Conservation (phyloP, 208 protist genomes). For the Acanthamoeba divionensis region DNA sequence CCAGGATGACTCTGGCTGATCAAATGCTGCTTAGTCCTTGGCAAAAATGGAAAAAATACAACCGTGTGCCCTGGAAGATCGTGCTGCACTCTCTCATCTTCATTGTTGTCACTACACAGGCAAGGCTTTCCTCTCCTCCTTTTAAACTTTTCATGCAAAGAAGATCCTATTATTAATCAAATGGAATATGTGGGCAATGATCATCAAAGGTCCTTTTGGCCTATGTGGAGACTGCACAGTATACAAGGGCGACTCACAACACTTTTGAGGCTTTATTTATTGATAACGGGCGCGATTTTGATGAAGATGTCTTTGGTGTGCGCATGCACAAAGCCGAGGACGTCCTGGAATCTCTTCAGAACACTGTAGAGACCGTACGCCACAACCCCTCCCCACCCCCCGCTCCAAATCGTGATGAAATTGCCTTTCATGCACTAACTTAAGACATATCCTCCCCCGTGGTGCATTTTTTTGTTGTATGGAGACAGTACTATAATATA, state of each 20-base stretch:
- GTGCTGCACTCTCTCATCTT: slow-evolving; percentile 51
- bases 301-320: neutral
- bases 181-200: neutral
- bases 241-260: slow-evolving; percentile 4
- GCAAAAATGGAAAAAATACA: slow-evolving; percentile 57
- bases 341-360: neutral
- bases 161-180: neutral
- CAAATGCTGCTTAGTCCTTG: slow-evolving; percentile 51
- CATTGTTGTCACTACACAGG: slow-evolving; percentile 39
- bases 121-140: no score
- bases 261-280: slow-evolving; percentile 23
- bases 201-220: slow-evolving; percentile 23
- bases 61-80: slow-evolving; percentile 46
- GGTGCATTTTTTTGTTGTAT: neutral
- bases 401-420: neutral
- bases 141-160: neutral
- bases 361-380: neutral
- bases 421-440: neutral
- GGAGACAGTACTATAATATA: slow-evolving; percentile 10
- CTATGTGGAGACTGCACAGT: slow-evolving; percentile 40
- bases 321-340: slow-evolving; percentile 10
- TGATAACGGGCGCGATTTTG: neutral
- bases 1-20: slow-evolving; percentile 38
- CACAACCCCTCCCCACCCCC: neutral
- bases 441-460: neutral